Evolutionary conservation across 1,139 yeast species (phyloP).

Genomic region (Candida neerlandica): DNA sequence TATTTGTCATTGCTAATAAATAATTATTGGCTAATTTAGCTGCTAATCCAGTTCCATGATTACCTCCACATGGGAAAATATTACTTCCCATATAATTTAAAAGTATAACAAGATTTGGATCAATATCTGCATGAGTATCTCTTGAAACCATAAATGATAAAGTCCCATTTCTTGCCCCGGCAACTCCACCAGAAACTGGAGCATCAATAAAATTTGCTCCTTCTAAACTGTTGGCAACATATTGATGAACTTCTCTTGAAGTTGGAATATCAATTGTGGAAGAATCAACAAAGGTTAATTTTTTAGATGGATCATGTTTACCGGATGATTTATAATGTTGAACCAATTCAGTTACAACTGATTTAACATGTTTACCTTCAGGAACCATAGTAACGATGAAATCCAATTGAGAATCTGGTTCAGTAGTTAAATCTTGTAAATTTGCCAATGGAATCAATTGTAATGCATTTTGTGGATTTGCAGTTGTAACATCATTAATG

Average conservation of each 20-base stretch:
- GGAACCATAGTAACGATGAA: constrained; percentile 60
- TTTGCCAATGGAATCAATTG: constrained; percentile 25
- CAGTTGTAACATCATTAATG: constrained; percentile 26
- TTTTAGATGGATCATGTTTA: constrained; percentile 14
- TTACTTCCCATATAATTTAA: constrained; percentile 54
- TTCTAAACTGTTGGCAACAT: constrained; percentile 36
- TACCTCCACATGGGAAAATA: constrained; percentile 54
- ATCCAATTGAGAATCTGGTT: constrained; percentile 44
- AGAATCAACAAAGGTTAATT: constrained; percentile 46
- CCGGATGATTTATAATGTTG: constrained; percentile 24
- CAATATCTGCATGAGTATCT: constrained; percentile 27
- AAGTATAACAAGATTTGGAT: constrained; percentile 29
- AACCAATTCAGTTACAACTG: constrained; percentile 45
- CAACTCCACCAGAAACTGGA: constrained; percentile 65
- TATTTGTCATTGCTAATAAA: constrained; percentile 57
- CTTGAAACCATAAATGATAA: constrained; percentile 61
- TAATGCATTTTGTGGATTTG: constrained; percentile 26
- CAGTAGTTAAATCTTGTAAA: constrained; percentile 34
- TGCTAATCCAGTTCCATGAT: constrained; percentile 59
- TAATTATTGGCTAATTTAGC: constrained; percentile 64
- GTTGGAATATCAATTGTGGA: constrained; percentile 60
- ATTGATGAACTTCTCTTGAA: constrained; percentile 43
- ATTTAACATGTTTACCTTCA: constrained; percentile 56
- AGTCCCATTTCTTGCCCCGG: constrained; percentile 59
- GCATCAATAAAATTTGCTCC: constrained; percentile 53